phyloP scores from a whole-genome alignment of 306 rosid species.

The Dicorynia guianensis region DNA sequence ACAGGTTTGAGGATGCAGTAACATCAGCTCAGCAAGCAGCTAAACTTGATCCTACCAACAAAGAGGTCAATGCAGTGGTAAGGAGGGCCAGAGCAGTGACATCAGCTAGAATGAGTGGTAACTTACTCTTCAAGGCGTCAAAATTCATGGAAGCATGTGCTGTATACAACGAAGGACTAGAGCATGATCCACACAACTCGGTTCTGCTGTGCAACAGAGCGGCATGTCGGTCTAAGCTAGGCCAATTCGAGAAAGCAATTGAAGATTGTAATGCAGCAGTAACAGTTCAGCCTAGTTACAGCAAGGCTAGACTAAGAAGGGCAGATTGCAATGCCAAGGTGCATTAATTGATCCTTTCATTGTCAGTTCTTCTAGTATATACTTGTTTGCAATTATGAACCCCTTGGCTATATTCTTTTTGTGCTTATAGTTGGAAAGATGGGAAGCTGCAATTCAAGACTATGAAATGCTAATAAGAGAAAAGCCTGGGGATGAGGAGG shows the following conservation, averaged over 20 bases:
- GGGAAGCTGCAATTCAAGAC: constrained; percentile 89
- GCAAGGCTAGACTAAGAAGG: constrained; percentile 86
- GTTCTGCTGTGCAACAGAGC: constrained; percentile 90
- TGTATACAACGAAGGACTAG: constrained; percentile 81
- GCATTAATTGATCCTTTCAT: not conserved
- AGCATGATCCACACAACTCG: constrained; percentile 75
- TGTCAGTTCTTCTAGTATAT: not conserved
- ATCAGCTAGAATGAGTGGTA: constrained; percentile 81
- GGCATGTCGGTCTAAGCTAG: constrained; percentile 85
- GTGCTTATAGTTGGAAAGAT: constrained; percentile 70
- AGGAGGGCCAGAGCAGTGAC: constrained; percentile 64
- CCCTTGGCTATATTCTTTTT: constrained; percentile 12
- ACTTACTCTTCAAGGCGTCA: constrained; percentile 77
- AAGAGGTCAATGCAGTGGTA: constrained; percentile 54
- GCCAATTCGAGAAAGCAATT: constrained; percentile 85
- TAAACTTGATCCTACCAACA: constrained; percentile 65
- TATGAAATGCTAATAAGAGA: constrained; percentile 80
- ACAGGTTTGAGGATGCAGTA: constrained; percentile 86
- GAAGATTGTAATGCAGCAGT: constrained; percentile 93
- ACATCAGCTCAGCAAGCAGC: constrained; percentile 72
- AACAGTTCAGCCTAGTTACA: constrained; percentile 63
- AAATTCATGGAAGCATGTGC: constrained; percentile 72
- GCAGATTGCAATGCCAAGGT: constrained; percentile 91
- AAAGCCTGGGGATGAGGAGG: constrained; percentile 85
- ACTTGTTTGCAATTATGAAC: not conserved